phyloP scores from a whole-genome alignment of 208 protist species.

The Leishmania guyanensis region DNA sequence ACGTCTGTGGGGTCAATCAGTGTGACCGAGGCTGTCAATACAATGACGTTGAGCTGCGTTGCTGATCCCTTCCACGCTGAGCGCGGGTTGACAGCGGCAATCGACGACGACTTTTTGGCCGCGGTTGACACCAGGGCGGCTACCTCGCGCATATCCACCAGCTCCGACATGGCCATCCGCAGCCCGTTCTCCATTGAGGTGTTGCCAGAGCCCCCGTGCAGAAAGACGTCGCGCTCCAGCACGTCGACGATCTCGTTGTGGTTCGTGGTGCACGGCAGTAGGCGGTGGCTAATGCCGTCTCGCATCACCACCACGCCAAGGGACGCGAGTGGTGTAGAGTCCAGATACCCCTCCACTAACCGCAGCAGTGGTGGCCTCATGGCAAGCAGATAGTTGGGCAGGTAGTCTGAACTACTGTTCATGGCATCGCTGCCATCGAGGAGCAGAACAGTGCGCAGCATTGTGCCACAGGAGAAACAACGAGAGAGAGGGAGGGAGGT shows the following conservation, averaged over 20 bases:
- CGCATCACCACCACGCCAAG: slow-evolving; percentile 84
- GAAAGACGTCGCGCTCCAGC: slow-evolving; percentile 79
- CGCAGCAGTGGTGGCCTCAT: slow-evolving; percentile 60
- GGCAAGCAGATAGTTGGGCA: slow-evolving; percentile 82
- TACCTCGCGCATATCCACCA: slow-evolving; percentile 73
- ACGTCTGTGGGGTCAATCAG: slow-evolving; percentile 83
- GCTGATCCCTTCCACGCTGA: slow-evolving; percentile 23
- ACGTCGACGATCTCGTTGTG: slow-evolving; percentile 56
- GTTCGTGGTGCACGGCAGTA: slow-evolving; percentile 73
- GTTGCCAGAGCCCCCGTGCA: slow-evolving; percentile 74
- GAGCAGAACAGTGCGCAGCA: slow-evolving; percentile 82
- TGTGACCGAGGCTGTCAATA: slow-evolving; percentile 79
- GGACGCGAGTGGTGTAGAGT: slow-evolving; percentile 70
- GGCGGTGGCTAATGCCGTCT: slow-evolving; percentile 62
- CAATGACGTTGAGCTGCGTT: slow-evolving; percentile 54
- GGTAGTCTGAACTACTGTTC: slow-evolving; percentile 81
- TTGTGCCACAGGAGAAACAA: not conserved
- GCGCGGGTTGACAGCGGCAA: not conserved
- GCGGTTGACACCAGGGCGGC: slow-evolving; percentile 15
- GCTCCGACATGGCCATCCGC: slow-evolving; percentile 72
- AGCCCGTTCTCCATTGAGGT: slow-evolving; percentile 84
- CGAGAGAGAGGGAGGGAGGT: not conserved
- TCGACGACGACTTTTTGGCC: not conserved
- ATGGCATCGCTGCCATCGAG: slow-evolving; percentile 87
- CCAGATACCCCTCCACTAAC: slow-evolving; percentile 65